Evolutionary conservation across 306 rosid species (phyloP).

Genomic region (Inga oerstediana): DNA sequence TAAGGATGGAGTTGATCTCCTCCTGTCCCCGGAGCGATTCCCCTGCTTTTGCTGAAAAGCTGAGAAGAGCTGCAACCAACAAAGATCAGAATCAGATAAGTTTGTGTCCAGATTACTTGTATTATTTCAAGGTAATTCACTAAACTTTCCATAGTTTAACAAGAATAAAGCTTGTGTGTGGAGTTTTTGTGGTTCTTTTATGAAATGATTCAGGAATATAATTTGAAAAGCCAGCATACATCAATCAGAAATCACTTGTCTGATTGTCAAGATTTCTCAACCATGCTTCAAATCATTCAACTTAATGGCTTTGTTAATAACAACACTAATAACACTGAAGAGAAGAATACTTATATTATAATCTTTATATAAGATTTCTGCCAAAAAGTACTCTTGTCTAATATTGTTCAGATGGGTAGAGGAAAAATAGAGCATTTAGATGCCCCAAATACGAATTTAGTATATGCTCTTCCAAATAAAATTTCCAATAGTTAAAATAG

Average conservation of each 20-base stretch:
- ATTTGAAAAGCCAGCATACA: not conserved
- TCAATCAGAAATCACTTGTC: slow-evolving; percentile 11
- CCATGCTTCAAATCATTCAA: slow-evolving; percentile 29
- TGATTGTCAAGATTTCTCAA: slow-evolving; percentile 19
- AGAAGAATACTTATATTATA: slow-evolving; percentile 11
- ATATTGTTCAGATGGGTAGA: slow-evolving; percentile 33
- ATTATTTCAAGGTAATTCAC: not conserved
- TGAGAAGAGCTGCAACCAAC: slow-evolving; percentile 83
- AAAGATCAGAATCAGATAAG: slow-evolving; percentile 44
- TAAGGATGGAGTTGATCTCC: no score
- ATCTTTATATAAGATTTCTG: slow-evolving; percentile 15
- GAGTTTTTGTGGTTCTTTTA: not conserved
- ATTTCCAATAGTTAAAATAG: not conserved
- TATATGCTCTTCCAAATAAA: slow-evolving; percentile 47
- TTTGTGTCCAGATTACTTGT: slow-evolving; percentile 8
- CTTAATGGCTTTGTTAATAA: not conserved
- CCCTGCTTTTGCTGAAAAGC: slow-evolving; percentile 37
- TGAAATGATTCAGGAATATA: not conserved
- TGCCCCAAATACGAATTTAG: slow-evolving; percentile 43
- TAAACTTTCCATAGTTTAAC: not conserved
- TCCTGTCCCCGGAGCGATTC: no score
- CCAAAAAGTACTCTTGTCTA: slow-evolving; percentile 25
- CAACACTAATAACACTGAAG: not conserved
- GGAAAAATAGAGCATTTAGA: slow-evolving; percentile 40
- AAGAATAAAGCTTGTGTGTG: not conserved